phyloP scores from a whole-genome alignment of 2,329 filamentous ascomycete genomes.

The Kalmusia sp. region DNA sequence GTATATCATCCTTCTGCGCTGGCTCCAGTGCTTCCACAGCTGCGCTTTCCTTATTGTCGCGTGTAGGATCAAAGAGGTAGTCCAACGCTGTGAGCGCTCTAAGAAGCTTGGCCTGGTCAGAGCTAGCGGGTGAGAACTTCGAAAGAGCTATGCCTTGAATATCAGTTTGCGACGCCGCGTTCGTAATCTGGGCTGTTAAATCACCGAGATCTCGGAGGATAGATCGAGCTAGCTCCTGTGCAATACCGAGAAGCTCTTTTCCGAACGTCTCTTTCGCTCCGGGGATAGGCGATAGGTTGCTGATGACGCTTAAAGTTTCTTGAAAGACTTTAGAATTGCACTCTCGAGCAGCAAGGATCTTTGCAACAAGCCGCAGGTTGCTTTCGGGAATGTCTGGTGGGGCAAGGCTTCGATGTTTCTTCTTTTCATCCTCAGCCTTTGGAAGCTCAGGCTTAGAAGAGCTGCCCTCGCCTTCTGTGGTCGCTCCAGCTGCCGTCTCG shows the following conservation, averaged over 20 bases:
- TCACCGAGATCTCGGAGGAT: slow-evolving; percentile 86
- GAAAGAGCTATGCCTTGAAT: slow-evolving; percentile 92
- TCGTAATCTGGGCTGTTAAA: slow-evolving; percentile 83
- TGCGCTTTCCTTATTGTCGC: slow-evolving; percentile 57
- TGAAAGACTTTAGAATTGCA: slow-evolving; percentile 98
- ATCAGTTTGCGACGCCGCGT: slow-evolving; percentile 87
- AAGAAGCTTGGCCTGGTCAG: slow-evolving; percentile 94
- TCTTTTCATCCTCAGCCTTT: slow-evolving; percentile 61
- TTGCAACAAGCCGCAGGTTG: slow-evolving; percentile 92
- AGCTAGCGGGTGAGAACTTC: slow-evolving; percentile 95
- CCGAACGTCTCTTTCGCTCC: slow-evolving; percentile 90
- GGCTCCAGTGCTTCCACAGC: slow-evolving; percentile 60
- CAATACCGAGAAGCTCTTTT: slow-evolving; percentile 88
- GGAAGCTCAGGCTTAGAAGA: slow-evolving; percentile 44
- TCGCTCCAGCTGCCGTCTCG: slow-evolving; percentile 6
- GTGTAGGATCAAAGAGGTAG: slow-evolving; percentile 89
- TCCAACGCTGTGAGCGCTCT: slow-evolving; percentile 92
- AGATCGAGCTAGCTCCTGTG: slow-evolving; percentile 81
- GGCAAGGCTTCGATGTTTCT: slow-evolving; percentile 69
- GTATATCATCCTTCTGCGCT: slow-evolving; percentile 80
- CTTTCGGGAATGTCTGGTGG: slow-evolving; percentile 86
- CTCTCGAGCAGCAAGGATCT: slow-evolving; percentile 93
- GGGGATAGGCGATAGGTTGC: slow-evolving; percentile 92
- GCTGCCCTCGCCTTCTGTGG: slow-evolving; percentile 26
- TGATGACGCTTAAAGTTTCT: slow-evolving; percentile 97